A percentile compares a stretch with the other conserved stretches of the same genome.
Conservation (phyloP, 2,329 filamentous ascomycete species). For the Clathrospora elynae region DNA sequence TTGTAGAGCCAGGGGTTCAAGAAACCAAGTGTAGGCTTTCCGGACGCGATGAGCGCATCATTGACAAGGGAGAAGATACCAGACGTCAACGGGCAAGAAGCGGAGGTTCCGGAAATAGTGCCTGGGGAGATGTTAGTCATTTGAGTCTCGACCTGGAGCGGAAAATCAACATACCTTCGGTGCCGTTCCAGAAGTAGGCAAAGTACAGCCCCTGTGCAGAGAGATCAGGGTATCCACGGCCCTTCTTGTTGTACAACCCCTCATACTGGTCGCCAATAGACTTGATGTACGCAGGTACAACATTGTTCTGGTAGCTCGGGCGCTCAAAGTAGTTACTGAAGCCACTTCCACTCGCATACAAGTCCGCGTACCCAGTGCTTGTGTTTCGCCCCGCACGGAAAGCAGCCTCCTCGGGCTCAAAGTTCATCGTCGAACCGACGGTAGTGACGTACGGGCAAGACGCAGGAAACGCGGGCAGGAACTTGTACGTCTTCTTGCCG, state of each 20-base stretch:
- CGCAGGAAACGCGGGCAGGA: constrained; percentile 67
- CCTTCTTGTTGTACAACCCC: constrained; percentile 58
- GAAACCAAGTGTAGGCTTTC: constrained; percentile 60
- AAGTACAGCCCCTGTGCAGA: constrained; percentile 62
- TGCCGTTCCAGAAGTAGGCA: constrained; percentile 51
- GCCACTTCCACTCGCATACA: constrained; percentile 60
- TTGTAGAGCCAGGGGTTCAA: constrained; percentile 66
- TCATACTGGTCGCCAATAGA: constrained; percentile 50
- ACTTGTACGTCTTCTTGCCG: constrained; percentile 60
- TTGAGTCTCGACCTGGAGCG: not conserved
- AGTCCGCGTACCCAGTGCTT: constrained; percentile 47
- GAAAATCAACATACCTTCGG: constrained; percentile 23
- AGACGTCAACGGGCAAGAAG: constrained; percentile 63
- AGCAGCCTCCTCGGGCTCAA: constrained; percentile 60
- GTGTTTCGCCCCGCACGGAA: constrained; percentile 40
- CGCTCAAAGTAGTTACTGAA: constrained; percentile 58
- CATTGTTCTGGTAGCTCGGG: constrained; percentile 55
- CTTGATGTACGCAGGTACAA: constrained; percentile 54
- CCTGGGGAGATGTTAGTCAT: not conserved
- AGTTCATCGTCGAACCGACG: constrained; percentile 64
- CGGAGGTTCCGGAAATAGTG: constrained; percentile 58
- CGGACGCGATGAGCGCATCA: constrained; percentile 60
- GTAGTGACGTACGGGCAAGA: constrained; percentile 71
- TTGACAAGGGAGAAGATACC: constrained; percentile 66
- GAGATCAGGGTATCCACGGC: constrained; percentile 67